These are phyloP conservation scores for Podospora didyma DNA, from an alignment of 495 filamentous ascomycete species.

Conservation along the genomic window DNA sequence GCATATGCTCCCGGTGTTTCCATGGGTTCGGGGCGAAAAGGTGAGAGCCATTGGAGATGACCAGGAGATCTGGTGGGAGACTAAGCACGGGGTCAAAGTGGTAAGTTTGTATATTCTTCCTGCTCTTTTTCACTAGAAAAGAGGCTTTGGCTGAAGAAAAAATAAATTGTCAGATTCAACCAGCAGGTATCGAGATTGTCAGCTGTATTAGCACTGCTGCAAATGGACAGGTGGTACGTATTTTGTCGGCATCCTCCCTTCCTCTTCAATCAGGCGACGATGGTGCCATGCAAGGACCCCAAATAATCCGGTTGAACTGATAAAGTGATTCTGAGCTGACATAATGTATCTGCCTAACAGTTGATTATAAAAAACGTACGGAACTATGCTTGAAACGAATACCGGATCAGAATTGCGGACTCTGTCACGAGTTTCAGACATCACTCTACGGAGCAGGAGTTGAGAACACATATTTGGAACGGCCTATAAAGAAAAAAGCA, in stretches of 20 bases:
- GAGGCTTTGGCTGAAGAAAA: not conserved
- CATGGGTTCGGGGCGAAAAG: constrained; percentile 77
- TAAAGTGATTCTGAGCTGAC: not conserved
- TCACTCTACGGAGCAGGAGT: not conserved
- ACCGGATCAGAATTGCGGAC: not conserved
- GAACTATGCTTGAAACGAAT: constrained; percentile 47
- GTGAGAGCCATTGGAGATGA: constrained; percentile 60
- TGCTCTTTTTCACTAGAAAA: constrained; percentile 22
- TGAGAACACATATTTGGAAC: too few relatives aligned
- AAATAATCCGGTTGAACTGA: too few relatives aligned
- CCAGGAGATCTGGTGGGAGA: constrained; percentile 76
- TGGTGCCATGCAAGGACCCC: not conserved
- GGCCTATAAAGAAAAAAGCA: too few relatives aligned
- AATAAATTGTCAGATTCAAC: constrained; percentile 60
- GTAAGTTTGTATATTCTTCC: constrained; percentile 24
- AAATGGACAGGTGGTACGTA: constrained; percentile 70
- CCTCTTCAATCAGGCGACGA: not conserved
- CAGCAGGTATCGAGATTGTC: constrained; percentile 69
- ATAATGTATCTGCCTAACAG: constrained; percentile 7
- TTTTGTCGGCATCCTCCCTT: not conserved
- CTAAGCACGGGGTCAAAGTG: constrained; percentile 62
- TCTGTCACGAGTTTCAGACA: not conserved
- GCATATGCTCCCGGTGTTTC: constrained; percentile 71
- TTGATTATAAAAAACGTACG: constrained; percentile 68
- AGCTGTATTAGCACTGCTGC: constrained; percentile 65